These are phyloP conservation scores for Tetrastigma voinierianum DNA, from an alignment of 164 flowering plant species.

Conservation along the genomic window DNA sequence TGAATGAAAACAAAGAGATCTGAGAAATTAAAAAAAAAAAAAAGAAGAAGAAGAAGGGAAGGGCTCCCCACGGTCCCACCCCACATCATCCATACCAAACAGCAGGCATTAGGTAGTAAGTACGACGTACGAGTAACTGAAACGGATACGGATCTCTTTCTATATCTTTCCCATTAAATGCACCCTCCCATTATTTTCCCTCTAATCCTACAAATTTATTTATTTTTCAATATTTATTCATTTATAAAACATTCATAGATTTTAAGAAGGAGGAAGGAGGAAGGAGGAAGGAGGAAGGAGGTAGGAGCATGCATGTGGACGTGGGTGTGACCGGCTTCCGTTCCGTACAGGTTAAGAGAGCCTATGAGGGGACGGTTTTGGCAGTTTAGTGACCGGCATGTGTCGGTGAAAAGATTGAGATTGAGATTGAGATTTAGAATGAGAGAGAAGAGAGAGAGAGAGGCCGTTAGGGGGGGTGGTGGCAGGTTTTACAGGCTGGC, in stretches of 20 bases:
- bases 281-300: conserved; percentile 1
- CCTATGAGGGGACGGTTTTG: conserved; percentile 1
- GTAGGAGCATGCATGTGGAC: conserved; percentile 1
- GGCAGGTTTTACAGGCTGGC: conserved; percentile 69
- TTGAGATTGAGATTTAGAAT: no score
- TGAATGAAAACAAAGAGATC: no score
- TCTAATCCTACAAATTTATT: not conserved
- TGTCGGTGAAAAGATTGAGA: conserved; percentile 34
- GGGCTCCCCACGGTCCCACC: no score
- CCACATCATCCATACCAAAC: not conserved
- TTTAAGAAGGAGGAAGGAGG: no score
- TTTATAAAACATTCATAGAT: not conserved
- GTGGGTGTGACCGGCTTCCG: conserved; percentile 17
- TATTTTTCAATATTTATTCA: not conserved
- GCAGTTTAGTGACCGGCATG: conserved; percentile 22
- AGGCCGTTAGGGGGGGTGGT: conserved; percentile 34
- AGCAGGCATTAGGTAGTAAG: conserved; percentile 34
- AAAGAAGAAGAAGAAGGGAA: not conserved
- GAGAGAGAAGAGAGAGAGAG: not conserved
- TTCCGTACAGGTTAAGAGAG: conserved; percentile 28
- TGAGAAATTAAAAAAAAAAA: not conserved
- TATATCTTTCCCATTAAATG: conserved; percentile 17
- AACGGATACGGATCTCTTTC: conserved; percentile 40
- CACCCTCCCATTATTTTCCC: not conserved
- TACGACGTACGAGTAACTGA: conserved; percentile 55